Evolutionary conservation across 768 basidiomycete species (phyloP).

Genomic region (Pulveroboletus sp.): DNA sequence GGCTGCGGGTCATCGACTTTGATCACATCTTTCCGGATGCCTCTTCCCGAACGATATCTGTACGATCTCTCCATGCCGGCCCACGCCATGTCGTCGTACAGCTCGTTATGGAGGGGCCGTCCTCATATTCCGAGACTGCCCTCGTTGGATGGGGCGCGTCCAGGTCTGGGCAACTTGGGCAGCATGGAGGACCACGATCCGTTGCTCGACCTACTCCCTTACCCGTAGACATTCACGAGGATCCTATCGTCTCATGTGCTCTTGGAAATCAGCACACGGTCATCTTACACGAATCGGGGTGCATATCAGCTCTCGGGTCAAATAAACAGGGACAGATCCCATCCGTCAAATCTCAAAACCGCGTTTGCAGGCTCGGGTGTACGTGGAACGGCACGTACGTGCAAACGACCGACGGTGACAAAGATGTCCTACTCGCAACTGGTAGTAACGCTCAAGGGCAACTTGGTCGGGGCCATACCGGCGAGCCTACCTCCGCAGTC

Average conservation of each 20-base stretch:
- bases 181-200: conserved; percentile 11
- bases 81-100: conserved; percentile 66
- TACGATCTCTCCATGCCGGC: conserved; percentile 54
- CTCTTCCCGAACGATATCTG: conserved; percentile 22
- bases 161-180: conserved; percentile 81
- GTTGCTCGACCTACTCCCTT: conserved; percentile 32
- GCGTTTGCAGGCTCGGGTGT: conserved; percentile 42
- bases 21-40: conserved; percentile 34
- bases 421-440: conserved; percentile 40
- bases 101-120: conserved; percentile 29
- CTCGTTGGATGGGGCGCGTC: conserved; percentile 80
- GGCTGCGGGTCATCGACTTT: conserved; percentile 10
- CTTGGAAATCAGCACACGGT: conserved; percentile 55
- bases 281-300: conserved; percentile 41
- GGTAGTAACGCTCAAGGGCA: conserved; percentile 61
- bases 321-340: conserved; percentile 65
- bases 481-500: neutral
- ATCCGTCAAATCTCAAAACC: conserved; percentile 25
- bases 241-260: conserved; percentile 32
- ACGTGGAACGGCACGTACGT: conserved; percentile 82
- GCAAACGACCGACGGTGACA: conserved; percentile 19
- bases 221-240: conserved; percentile 23
- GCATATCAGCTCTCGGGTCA: conserved; percentile 55
- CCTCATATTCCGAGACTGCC: conserved; percentile 20
- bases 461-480: conserved; percentile 42